Conservation (phyloP, 345 rosid genomes). For the Odontarrhena argentea region DNA sequence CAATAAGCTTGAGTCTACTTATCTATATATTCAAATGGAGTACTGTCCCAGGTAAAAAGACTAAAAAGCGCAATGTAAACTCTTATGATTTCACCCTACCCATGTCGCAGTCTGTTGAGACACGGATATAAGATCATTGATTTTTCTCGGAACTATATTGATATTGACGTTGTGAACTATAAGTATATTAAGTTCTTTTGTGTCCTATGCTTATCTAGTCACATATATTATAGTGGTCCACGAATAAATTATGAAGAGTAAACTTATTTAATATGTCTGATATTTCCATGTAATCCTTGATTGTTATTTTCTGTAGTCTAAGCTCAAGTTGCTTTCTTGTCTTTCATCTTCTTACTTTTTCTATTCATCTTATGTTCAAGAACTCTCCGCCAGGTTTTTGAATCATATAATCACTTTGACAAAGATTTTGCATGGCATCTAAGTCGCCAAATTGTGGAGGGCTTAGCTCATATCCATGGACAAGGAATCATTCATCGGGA, state of each 20-base stretch:
- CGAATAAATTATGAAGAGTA: background rate
- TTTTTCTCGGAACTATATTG: conserved; percentile 2
- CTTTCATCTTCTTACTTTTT: conserved; percentile 25
- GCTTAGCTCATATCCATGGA: conserved; percentile 91
- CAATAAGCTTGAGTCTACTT: conserved; percentile 70
- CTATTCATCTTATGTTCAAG: conserved; percentile 44
- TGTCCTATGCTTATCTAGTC: conserved; percentile 1
- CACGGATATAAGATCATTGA: background rate
- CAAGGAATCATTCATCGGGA: conserved; percentile 99
- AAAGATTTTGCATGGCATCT: conserved; percentile 82
- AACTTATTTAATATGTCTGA: conserved; percentile 19
- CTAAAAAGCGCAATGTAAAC: conserved; percentile 13
- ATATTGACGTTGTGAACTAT: conserved; percentile 10
- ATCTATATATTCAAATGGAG: conserved; percentile 96
- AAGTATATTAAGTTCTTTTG: conserved; percentile 9
- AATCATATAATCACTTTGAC: conserved; percentile 82
- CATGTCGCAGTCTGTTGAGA: background rate
- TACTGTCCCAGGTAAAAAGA: conserved; percentile 80
- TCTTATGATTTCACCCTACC: background rate
- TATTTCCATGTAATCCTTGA: conserved; percentile 5
- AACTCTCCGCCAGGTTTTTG: conserved; percentile 87
- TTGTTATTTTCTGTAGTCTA: conserved; percentile 4
- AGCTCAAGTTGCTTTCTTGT: conserved; percentile 16
- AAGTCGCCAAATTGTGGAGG: conserved; percentile 94
- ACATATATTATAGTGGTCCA: conserved; percentile 12